phyloP scores from a whole-genome alignment of 1,139 yeast species.

The Geotrichum aggregatum region DNA sequence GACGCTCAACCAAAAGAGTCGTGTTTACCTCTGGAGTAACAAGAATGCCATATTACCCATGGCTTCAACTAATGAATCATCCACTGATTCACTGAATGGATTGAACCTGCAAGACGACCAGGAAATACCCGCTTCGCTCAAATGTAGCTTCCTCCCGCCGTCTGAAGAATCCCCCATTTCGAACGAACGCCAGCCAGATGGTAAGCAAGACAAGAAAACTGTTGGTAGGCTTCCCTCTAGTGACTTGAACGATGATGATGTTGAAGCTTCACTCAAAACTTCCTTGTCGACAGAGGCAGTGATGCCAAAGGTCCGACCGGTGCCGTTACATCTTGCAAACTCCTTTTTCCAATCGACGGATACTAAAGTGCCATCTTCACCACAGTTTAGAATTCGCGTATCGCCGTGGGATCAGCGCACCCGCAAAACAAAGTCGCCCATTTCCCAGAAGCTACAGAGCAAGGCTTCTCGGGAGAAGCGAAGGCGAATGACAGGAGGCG shows the following conservation, averaged over 20 bases:
- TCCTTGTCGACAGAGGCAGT: not conserved
- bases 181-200: not conserved
- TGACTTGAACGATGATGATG: no score
- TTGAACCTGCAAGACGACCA: not conserved
- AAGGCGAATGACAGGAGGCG: constrained; percentile 7
- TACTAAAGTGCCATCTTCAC: constrained; percentile 4
- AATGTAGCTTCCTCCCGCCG: not conserved
- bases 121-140: not conserved
- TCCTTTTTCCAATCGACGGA: not conserved
- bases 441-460: not conserved
- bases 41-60: constrained; percentile 3
- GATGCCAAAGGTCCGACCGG: not conserved
- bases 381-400: constrained; percentile 9
- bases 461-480: constrained; percentile 5
- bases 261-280: no score
- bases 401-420: constrained; percentile 6
- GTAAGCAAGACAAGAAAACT: not conserved
- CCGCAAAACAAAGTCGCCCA: not conserved
- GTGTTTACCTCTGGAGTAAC: no score
- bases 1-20: no score
- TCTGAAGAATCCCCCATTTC: not conserved
- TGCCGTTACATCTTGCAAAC: constrained; percentile 3
- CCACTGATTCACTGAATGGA: not conserved
- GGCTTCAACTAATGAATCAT: not conserved
- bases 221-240: not conserved